Percentiles rank a stretch among this genome's conserved stretches.
phyloP scores from a whole-genome alignment of 805 yeast genomes.

The Candida maesae region DNA sequence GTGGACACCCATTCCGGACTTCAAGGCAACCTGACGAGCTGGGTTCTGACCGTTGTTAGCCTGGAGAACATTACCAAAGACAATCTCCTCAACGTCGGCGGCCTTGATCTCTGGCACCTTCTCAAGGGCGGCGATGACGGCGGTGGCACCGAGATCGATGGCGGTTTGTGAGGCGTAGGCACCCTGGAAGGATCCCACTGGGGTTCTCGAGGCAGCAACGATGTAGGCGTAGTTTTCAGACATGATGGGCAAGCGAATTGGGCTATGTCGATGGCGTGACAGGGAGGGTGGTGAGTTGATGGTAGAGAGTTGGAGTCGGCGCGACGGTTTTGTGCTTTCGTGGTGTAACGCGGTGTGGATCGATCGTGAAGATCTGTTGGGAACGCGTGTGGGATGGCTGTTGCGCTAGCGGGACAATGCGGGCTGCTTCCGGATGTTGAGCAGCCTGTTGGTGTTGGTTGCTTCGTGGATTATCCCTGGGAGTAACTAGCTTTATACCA shows the following conservation, averaged over 20 bases:
- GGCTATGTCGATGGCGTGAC: not conserved
- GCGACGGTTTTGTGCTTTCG: not conserved
- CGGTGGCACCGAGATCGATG: constrained; percentile 87
- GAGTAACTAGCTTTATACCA: too few relatives aligned
- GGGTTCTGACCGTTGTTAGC: constrained; percentile 97
- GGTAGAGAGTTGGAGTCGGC: not conserved
- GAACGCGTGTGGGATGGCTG: not conserved
- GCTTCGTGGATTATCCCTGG: too few relatives aligned
- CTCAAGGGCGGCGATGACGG: constrained; percentile 83
- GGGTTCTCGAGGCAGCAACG: constrained; percentile 90
- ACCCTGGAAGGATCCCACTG: constrained; percentile 94
- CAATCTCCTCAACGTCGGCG: constrained; percentile 78
- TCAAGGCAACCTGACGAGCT: constrained; percentile 94
- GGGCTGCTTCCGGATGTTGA: too few relatives aligned
- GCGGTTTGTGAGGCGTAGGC: constrained; percentile 67
- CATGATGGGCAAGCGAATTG: constrained; percentile 19
- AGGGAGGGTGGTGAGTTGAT: not conserved
- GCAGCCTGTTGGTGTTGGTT: too few relatives aligned
- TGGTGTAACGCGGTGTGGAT: not conserved
- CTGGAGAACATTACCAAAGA: constrained; percentile 88
- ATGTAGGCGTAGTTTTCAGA: constrained; percentile 61
- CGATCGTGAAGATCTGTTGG: too few relatives aligned
- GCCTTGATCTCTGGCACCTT: constrained; percentile 80
- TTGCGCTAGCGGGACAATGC: too few relatives aligned
- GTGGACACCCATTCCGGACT: constrained; percentile 78